Conservation (phyloP, 2,329 filamentous ascomycete species). For the Aspergillus cejpii region DNA sequence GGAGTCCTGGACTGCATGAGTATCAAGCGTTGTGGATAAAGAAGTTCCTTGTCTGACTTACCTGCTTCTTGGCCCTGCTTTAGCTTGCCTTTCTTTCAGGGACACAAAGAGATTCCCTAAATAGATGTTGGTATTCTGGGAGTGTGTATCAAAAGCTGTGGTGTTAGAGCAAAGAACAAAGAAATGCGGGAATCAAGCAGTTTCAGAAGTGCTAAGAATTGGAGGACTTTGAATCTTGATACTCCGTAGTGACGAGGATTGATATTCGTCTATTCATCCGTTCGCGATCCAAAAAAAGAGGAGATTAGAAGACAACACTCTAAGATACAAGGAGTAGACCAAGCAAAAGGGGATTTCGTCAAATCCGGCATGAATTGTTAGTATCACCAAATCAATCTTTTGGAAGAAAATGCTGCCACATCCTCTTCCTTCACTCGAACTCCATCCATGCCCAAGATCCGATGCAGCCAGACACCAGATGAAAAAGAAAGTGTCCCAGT, state of each 20-base stretch:
- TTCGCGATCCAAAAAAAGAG: neutral
- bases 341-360: neutral
- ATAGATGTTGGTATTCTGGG: neutral
- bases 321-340: neutral
- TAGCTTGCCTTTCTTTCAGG: neutral
- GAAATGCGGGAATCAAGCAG: conserved; percentile 4
- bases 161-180: conserved; percentile 1
- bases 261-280: neutral
- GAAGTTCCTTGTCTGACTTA: neutral
- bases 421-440: conserved; percentile 16
- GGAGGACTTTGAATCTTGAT: too few relatives aligned
- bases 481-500: conserved; percentile 11
- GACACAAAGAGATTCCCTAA: neutral
- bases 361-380: neutral
- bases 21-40: neutral
- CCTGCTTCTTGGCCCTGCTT: neutral
- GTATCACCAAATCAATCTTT: conserved; percentile 5
- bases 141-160: neutral
- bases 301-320: neutral
- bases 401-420: conserved; percentile 17
- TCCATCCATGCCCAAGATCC: conserved; percentile 18
- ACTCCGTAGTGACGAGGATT: too few relatives aligned
- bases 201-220: conserved; percentile 11
- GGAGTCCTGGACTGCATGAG: neutral
- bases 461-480: conserved; percentile 16